phyloP scores from a whole-genome alignment of 169 alveolate species.

The Babesia sp. region DNA sequence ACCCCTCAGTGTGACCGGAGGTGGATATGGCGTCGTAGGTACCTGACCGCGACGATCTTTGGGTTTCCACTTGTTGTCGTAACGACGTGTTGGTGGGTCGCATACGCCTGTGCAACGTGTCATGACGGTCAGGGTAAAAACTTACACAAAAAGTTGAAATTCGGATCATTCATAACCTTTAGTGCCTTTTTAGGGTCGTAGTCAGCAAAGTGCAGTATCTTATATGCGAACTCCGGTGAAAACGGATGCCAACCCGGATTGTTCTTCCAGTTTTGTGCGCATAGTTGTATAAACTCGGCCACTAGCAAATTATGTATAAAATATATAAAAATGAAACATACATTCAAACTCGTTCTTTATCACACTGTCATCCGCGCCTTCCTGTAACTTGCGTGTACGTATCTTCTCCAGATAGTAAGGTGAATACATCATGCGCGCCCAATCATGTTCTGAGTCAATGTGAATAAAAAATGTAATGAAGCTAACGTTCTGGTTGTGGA shows the following conservation, averaged over 20 bases:
- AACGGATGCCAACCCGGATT: constrained; percentile 87
- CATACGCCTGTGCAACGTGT: constrained; percentile 68
- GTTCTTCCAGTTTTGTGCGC: constrained; percentile 84
- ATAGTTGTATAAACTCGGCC: constrained; percentile 77
- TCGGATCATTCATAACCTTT: constrained; percentile 80
- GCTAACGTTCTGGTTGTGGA: constrained; percentile 39
- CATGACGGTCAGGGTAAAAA: neutral
- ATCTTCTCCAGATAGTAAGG: constrained; percentile 81
- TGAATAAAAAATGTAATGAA: neutral
- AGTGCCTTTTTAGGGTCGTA: constrained; percentile 84
- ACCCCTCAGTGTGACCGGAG: constrained; percentile 77
- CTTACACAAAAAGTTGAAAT: constrained; percentile 75
- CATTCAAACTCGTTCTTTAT: constrained; percentile 78
- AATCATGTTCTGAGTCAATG: constrained; percentile 47
- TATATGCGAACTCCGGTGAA: constrained; percentile 86
- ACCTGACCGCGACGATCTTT: constrained; percentile 82
- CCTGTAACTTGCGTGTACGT: constrained; percentile 68
- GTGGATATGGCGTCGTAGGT: constrained; percentile 77
- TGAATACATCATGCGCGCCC: constrained; percentile 82
- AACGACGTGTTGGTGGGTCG: constrained; percentile 82
- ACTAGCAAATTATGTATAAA: constrained; percentile 8
- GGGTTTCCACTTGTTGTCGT: constrained; percentile 87
- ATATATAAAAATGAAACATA: neutral
- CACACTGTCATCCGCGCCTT: constrained; percentile 76
- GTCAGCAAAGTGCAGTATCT: constrained; percentile 82